Evolutionary conservation across 2,329 filamentous ascomycete genomes (phyloP).

Genomic region (Calonectria multiphialidica): DNA sequence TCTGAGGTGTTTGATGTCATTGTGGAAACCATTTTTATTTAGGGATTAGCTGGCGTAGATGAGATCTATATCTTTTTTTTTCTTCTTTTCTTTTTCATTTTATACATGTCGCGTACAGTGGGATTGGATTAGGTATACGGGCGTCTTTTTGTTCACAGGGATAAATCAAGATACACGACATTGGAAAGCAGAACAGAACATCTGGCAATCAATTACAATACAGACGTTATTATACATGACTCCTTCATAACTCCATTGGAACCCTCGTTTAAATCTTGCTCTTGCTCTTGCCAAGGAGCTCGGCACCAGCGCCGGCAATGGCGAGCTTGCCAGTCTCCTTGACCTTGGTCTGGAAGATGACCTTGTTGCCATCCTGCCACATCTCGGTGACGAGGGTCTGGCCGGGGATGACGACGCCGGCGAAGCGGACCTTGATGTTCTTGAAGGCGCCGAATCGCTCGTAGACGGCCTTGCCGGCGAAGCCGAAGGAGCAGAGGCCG

Average conservation of each 20-base stretch:
- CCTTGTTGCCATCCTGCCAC: slow-evolving; percentile 87
- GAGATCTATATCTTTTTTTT: not conserved
- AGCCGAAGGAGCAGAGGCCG: slow-evolving; percentile 95
- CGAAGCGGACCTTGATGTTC: slow-evolving; percentile 94
- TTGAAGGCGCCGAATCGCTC: slow-evolving; percentile 85
- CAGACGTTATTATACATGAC: slow-evolving; percentile 40
- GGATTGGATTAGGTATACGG: slow-evolving; percentile 19
- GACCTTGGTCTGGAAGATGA: slow-evolving; percentile 89
- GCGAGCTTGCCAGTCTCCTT: slow-evolving; percentile 94
- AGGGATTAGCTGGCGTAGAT: slow-evolving; percentile 32
- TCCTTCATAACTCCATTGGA: slow-evolving; percentile 29
- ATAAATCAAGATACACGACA: slow-evolving; percentile 14
- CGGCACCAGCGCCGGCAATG: slow-evolving; percentile 84
- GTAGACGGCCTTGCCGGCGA: slow-evolving; percentile 91
- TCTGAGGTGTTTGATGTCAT: slow-evolving; percentile 60
- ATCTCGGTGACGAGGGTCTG: slow-evolving; percentile 94
- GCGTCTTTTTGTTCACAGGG: not conserved
- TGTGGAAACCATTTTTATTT: slow-evolving; percentile 58
- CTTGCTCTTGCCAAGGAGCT: slow-evolving; percentile 65
- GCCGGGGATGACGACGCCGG: slow-evolving; percentile 85
- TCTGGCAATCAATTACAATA: slow-evolving; percentile 41
- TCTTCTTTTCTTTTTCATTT: not conserved
- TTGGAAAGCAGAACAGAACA: slow-evolving; percentile 35
- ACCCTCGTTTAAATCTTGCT: slow-evolving; percentile 45
- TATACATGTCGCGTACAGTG: slow-evolving; percentile 27